Conservation (phyloP, 208 protist species). For the Trypanosoma grayi region DNA sequence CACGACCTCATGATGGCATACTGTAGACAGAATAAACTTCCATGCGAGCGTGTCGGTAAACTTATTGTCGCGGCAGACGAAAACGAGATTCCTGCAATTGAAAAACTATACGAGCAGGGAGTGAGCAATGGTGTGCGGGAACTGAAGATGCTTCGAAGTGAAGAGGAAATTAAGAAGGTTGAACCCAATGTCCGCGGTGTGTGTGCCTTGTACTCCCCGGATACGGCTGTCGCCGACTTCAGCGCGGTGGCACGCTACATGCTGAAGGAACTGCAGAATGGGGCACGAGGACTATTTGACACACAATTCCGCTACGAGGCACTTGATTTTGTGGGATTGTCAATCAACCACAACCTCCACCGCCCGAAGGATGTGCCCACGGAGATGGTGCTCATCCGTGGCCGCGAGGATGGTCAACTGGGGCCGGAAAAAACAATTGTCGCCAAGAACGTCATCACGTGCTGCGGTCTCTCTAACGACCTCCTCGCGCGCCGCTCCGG, state of each 20-base stretch:
- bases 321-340: conserved; percentile 73
- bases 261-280: conserved; percentile 48
- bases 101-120: conserved; percentile 78
- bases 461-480: conserved; percentile 81
- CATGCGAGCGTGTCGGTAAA: conserved; percentile 84
- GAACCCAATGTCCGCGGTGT: conserved; percentile 76
- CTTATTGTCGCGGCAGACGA: conserved; percentile 81
- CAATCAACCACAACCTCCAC: conserved; percentile 22
- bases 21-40: conserved; percentile 78
- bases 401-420: conserved; percentile 66
- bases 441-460: conserved; percentile 77
- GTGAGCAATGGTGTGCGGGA: conserved; percentile 80
- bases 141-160: conserved; percentile 57
- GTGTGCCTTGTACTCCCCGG: conserved; percentile 78
- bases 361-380: conserved; percentile 11
- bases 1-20: conserved; percentile 86
- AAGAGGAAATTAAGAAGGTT: conserved; percentile 64
- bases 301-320: conserved; percentile 67
- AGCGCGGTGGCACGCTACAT: conserved; percentile 68
- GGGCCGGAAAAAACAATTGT: conserved; percentile 70
- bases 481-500: conserved; percentile 59
- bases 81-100: conserved; percentile 42
- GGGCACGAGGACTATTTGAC: conserved; percentile 40
- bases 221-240: conserved; percentile 88
- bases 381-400: conserved; percentile 78